These are phyloP conservation scores for Hemileccinum rubropunctum DNA, from an alignment of 768 basidiomycete species.

Conservation along the genomic window DNA sequence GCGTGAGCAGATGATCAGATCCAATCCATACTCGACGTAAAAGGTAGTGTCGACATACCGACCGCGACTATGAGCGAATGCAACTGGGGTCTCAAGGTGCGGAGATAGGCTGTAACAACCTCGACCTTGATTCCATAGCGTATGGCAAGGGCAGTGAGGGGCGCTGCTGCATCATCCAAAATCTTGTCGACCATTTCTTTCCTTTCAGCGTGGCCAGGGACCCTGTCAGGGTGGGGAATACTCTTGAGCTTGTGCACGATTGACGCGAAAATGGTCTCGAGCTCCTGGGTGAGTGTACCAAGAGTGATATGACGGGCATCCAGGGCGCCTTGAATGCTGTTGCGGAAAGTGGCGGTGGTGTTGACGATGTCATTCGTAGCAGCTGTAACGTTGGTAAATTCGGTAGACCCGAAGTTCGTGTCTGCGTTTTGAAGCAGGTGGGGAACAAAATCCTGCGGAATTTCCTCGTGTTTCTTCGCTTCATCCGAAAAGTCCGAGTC, in stretches of 20 bases:
- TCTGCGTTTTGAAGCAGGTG: conserved; percentile 3
- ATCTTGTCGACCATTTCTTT: conserved; percentile 3
- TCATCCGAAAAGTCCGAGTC: conserved; percentile 17
- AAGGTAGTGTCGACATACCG: conserved; percentile 2
- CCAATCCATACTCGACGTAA: no score
- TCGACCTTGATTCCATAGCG: conserved; percentile 10
- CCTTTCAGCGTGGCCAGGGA: conserved; percentile 6
- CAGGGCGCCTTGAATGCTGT: conserved; percentile 6
- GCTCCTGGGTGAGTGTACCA: conserved; percentile 7
- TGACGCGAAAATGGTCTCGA: conserved; percentile 10
- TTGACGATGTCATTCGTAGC: conserved; percentile 11
- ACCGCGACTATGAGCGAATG: conserved; percentile 6
- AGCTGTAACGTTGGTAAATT: conserved; percentile 1
- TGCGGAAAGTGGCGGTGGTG: conserved; percentile 12
- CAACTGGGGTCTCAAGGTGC: conserved; percentile 4
- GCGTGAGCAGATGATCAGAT: neutral
- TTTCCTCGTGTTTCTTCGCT: neutral
- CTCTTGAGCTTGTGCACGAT: conserved; percentile 3
- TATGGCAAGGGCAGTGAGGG: neutral
- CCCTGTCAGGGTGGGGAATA: neutral
- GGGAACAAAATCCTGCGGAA: conserved; percentile 1
- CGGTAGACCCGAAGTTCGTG: conserved; percentile 1
- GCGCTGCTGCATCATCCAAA: conserved; percentile 1
- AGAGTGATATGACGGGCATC: conserved; percentile 6
- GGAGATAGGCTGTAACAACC: conserved; percentile 1